Evolutionary conservation across 768 basidiomycete genomes (phyloP).

Genomic region (Dictyophora rubrovolvata): DNA sequence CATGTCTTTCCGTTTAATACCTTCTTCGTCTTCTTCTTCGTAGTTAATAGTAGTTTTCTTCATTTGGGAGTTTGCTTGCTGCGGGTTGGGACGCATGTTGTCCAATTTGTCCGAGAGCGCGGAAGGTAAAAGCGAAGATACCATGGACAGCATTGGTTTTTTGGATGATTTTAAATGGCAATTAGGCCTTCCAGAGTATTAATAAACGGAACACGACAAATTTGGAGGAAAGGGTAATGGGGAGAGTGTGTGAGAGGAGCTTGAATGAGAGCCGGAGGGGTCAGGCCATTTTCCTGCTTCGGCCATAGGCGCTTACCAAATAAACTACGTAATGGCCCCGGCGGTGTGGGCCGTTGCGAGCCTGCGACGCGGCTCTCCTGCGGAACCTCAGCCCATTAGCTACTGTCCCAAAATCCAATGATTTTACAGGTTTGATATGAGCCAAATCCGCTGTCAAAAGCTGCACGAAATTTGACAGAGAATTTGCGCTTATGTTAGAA

Average conservation of each 20-base stretch:
- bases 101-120: conserved; percentile 19
- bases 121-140: conserved; percentile 41
- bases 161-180: not conserved
- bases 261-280: not conserved
- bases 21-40: conserved; percentile 23
- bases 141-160: conserved; percentile 37
- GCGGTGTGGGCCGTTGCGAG: not conserved
- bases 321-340: not conserved
- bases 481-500: no score
- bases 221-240: not conserved
- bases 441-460: no score
- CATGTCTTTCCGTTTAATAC: conserved; percentile 16
- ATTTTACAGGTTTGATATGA: no score
- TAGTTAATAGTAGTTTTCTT: conserved; percentile 7
- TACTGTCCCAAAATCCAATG: no score
- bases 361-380: no score
- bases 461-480: no score
- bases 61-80: conserved; percentile 20
- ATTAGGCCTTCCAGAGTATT: not conserved
- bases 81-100: conserved; percentile 11
- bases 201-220: not conserved
- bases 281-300: conserved; percentile 1
- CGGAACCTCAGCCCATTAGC: no score
- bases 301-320: not conserved
- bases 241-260: not conserved